Evolutionary conservation across 2,329 filamentous ascomycete genomes (phyloP).

Genomic region (Cladosporium sp.): DNA sequence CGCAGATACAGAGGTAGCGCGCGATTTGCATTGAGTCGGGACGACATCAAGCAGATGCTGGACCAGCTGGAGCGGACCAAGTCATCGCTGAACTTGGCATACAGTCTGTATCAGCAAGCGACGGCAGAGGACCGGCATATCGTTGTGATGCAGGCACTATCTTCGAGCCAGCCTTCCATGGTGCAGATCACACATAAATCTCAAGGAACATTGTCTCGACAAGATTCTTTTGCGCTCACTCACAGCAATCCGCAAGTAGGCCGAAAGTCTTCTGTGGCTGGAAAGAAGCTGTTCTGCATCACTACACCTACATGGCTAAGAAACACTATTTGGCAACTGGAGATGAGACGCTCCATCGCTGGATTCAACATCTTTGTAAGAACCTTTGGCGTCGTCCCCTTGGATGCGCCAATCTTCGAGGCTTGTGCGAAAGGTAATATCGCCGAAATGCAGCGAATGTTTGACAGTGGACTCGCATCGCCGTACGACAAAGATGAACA

Average conservation of each 20-base stretch:
- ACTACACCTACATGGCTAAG: not conserved
- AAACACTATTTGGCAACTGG: not conserved
- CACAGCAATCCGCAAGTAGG: not conserved
- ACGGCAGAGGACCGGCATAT: not conserved
- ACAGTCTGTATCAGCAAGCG: not conserved
- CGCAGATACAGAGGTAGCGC: not conserved
- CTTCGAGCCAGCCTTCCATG: not conserved
- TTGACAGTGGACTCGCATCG: not conserved
- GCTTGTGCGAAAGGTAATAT: not conserved
- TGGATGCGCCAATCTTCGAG: not conserved
- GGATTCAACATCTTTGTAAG: not conserved
- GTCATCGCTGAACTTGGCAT: not conserved
- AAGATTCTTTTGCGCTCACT: no score
- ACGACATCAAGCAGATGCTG: not conserved
- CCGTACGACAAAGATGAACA: not conserved
- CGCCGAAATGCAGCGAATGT: not conserved
- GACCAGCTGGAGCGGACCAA: not conserved
- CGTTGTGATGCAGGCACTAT: not conserved
- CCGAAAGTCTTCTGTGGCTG: not conserved
- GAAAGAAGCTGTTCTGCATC: not conserved
- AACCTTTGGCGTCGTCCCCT: not conserved
- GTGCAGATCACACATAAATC: not conserved
- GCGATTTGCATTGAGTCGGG: not conserved
- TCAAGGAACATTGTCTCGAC: not conserved
- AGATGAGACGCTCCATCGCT: not conserved